Evolutionary conservation across 352 stramenopile species (phyloP).

Genomic region (Globisporangium nunn): DNA sequence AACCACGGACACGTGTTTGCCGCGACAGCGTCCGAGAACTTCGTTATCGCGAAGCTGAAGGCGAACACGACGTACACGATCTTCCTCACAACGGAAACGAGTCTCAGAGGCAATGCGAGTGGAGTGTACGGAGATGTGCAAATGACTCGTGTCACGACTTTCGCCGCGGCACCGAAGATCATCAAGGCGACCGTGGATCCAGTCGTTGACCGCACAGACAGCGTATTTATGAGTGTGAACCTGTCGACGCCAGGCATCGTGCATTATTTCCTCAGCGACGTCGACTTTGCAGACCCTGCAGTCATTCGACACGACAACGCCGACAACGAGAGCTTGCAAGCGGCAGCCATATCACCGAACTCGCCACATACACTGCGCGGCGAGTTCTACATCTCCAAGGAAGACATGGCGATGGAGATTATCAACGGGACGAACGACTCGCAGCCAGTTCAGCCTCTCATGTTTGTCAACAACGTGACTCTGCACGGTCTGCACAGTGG

Average conservation of each 20-base stretch:
- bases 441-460: conserved; percentile 39
- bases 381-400: conserved; percentile 24
- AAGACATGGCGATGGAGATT: conserved; percentile 54
- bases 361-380: conserved; percentile 43
- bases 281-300: conserved; percentile 66
- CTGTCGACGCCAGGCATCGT: conserved; percentile 54
- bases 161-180: conserved; percentile 53
- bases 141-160: conserved; percentile 31
- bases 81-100: conserved; percentile 41
- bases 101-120: conserved; percentile 25
- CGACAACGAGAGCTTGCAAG: not conserved
- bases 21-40: not conserved
- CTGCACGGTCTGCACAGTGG: conserved; percentile 30
- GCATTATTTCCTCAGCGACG: conserved; percentile 69
- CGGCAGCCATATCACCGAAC: not conserved
- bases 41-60: conserved; percentile 20
- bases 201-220: conserved; percentile 33
- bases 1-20: conserved; percentile 4
- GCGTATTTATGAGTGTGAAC: conserved; percentile 51
- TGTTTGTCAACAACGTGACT: conserved; percentile 57
- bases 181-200: conserved; percentile 46
- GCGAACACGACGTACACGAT: conserved; percentile 56
- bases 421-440: conserved; percentile 74
- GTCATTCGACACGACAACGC: conserved; percentile 27
- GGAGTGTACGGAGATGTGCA: conserved; percentile 37